Percentiles rank a stretch among this genome's conserved stretches.
Conservation (phyloP, 1,139 yeast species). For the Taphrina betulina region DNA sequence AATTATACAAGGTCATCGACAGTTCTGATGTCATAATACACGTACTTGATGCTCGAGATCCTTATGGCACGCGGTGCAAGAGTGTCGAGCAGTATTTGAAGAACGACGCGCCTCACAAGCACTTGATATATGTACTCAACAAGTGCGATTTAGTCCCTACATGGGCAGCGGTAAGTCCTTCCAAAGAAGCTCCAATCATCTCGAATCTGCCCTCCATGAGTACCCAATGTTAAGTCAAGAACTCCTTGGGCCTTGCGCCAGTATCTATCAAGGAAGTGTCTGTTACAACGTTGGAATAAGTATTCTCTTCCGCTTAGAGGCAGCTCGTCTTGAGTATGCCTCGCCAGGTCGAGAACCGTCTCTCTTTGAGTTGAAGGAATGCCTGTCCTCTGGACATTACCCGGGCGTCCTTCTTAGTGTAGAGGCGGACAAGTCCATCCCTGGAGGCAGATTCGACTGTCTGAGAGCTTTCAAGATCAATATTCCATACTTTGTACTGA, state of each 20-base stretch:
- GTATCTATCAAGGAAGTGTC: constrained; percentile 50
- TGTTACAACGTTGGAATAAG: constrained; percentile 96
- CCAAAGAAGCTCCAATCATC: too few species aligned
- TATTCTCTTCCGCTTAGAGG: constrained; percentile 50
- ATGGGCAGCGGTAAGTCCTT: constrained; percentile 94
- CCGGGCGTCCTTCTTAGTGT: constrained; percentile 45
- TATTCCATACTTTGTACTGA: too few species aligned
- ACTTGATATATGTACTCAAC: constrained; percentile 87
- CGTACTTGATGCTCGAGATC: constrained; percentile 96
- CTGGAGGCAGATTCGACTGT: too few species aligned
- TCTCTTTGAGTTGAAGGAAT: constrained; percentile 35
- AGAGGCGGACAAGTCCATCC: constrained; percentile 45
- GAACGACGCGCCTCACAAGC: constrained; percentile 95
- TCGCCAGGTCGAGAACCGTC: constrained; percentile 35
- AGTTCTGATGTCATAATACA: constrained; percentile 96
- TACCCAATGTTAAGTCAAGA: constrained; percentile 51
- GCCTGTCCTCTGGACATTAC: constrained; percentile 30
- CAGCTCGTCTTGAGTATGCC: constrained; percentile 53
- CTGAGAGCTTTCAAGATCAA: constrained; percentile 36
- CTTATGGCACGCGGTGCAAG: constrained; percentile 90
- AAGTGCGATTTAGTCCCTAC: constrained; percentile 98
- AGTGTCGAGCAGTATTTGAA: constrained; percentile 89
- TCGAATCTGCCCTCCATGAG: constrained; percentile 33
- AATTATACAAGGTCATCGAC: constrained; percentile 86
- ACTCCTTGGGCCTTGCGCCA: constrained; percentile 52